Evolutionary conservation across 768 basidiomycete genomes (phyloP).

Genomic region (Crepidotus variabilis): DNA sequence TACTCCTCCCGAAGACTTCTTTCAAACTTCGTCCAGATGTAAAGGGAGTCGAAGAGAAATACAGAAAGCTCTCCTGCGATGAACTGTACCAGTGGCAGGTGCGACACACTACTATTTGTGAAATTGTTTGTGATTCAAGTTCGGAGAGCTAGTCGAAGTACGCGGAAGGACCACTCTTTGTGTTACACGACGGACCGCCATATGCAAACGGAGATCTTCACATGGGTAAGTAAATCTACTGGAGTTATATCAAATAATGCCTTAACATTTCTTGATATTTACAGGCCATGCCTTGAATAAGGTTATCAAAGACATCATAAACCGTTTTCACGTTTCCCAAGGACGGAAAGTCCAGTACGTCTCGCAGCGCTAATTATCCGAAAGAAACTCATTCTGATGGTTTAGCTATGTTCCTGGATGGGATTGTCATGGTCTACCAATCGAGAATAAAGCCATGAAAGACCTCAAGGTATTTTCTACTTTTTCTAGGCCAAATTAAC

Average conservation of each 20-base stretch:
- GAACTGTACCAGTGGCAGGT: constrained; percentile 81
- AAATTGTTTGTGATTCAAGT: neutral
- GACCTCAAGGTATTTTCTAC: constrained; percentile 56
- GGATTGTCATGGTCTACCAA: constrained; percentile 98
- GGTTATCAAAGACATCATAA: constrained; percentile 93
- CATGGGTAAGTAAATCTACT: constrained; percentile 58
- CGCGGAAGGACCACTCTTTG: constrained; percentile 65
- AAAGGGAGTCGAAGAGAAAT: constrained; percentile 54
- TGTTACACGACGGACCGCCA: constrained; percentile 94
- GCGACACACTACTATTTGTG: constrained; percentile 17
- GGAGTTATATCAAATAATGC: neutral
- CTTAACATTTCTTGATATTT: neutral
- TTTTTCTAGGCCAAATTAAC: neutral
- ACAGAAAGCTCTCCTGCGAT: constrained; percentile 62
- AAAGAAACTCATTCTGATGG: constrained; percentile 3
- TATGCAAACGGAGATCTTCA: constrained; percentile 97
- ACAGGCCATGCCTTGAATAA: constrained; percentile 95
- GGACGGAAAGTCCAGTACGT: constrained; percentile 81
- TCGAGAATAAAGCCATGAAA: constrained; percentile 89
- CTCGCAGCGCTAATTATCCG: neutral
- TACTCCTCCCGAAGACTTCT: constrained; percentile 77
- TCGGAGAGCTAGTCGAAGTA: constrained; percentile 51
- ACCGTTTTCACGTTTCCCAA: constrained; percentile 76
- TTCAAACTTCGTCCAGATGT: constrained; percentile 75
- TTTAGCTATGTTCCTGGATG: constrained; percentile 89